These are phyloP conservation scores for Heracleum sosnowskyi DNA, from an alignment of 129 eudicot species.

Conservation along the genomic window DNA sequence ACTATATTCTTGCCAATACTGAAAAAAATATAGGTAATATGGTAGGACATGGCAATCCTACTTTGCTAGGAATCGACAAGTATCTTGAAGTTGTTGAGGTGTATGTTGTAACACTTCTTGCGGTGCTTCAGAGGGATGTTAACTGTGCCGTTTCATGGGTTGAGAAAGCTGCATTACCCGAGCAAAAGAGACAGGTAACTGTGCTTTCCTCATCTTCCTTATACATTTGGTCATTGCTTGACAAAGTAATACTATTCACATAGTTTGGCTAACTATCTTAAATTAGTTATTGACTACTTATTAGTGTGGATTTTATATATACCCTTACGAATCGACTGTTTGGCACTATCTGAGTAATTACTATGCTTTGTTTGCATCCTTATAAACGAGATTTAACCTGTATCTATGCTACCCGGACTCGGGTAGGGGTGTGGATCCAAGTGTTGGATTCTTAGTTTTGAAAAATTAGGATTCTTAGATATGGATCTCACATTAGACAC, in stretches of 20 bases:
- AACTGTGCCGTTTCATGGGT: slow-evolving; percentile 67
- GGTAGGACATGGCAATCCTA: slow-evolving; percentile 23
- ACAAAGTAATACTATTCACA: neutral
- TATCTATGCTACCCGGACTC: neutral
- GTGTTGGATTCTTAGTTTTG: too few species aligned
- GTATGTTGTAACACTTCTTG: slow-evolving; percentile 58
- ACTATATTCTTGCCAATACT: slow-evolving; percentile 24
- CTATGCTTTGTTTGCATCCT: neutral
- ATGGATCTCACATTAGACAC: too few species aligned
- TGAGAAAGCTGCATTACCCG: slow-evolving; percentile 73
- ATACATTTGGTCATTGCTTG: neutral
- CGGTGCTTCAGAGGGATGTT: slow-evolving; percentile 22
- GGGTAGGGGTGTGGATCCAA: neutral
- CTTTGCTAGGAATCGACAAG: slow-evolving; percentile 33
- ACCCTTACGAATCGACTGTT: neutral
- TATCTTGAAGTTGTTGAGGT: slow-evolving; percentile 86
- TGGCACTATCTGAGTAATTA: neutral
- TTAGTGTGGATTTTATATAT: neutral
- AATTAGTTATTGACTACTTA: neutral
- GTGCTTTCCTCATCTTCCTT: neutral
- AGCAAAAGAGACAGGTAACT: slow-evolving; percentile 72
- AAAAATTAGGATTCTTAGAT: too few species aligned
- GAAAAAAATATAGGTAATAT: slow-evolving; percentile 18
- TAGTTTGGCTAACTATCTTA: neutral
- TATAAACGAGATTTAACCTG: neutral